Evolutionary conservation across 108 stramenopile species (phyloP), one percentile per base, ranked within the genome.

Genomic region (Poteriospumella lacustris): DNA sequence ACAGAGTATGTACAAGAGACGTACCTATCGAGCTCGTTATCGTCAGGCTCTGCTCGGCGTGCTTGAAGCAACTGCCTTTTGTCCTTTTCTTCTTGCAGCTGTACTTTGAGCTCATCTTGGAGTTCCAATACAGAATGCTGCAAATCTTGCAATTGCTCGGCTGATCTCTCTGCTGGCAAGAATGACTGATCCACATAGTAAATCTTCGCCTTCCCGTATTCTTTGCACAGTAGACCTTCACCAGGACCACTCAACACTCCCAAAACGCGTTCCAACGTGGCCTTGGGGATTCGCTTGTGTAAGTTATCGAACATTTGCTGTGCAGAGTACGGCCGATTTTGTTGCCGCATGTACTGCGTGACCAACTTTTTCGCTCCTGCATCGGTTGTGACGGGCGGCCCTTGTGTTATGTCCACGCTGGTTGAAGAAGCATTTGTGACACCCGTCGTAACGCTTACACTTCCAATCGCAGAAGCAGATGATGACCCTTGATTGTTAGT

Each of bases 271-370:
- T 79, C 44, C 68, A 83, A 33, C 80, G 78, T 83, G 19, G 78
- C 43, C 24, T 81, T 83, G 81, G 82, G 81, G n/a, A 83, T 82
- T 38, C 79, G 80, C 78, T 81, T 81, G 82, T 76, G 80, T 1
- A 81, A 42, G 70, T 83, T 83, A 73, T 83, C 82, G 78, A 81
- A 83, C n/a, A 83, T 59, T 59, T 83, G 80, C 44, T 80, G 76
- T 28, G 19, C 36, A 69, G 80, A 81, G 68, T 58, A 81, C 12
- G 82, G 82, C 0, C 81, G 81, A 42, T 82, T 82, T 39, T 79
- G 34, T 33, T 81, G 80, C 33, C 26, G 31, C 80, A 82, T 80
- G 76, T 82, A 82, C 59, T 82, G 77, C 60, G 42, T 41, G 24
- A 82, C 77, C n/a, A 76, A 59, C 9, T 38, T 76, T 78, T 81